Conservation (phyloP, 2,329 filamentous ascomycete genomes). For the Lasiodiplodia citricola region DNA sequence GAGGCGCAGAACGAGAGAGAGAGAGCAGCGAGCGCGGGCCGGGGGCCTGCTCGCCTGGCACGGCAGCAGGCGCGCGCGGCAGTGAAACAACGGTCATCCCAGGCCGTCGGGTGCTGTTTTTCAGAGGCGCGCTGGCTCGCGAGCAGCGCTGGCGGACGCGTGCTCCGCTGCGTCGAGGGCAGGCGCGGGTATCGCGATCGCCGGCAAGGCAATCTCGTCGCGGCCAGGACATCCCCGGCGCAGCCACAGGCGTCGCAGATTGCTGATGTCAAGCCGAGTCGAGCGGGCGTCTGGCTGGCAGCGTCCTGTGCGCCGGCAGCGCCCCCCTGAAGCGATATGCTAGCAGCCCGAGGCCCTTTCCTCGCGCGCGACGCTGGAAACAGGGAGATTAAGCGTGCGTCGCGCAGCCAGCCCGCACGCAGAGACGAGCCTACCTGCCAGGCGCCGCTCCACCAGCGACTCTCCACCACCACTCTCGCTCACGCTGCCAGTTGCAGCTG, state of each 20-base stretch:
- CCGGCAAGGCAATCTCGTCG: slow-evolving; percentile 23
- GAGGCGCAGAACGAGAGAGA: not conserved
- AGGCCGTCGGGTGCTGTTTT: slow-evolving; percentile 17
- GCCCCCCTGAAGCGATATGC: slow-evolving; percentile 23
- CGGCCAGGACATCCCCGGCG: slow-evolving; percentile 21
- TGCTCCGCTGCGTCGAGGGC: not conserved
- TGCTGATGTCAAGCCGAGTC: slow-evolving; percentile 24
- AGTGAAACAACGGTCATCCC: slow-evolving; percentile 20
- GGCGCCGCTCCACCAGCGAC: slow-evolving; percentile 7
- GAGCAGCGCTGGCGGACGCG: not conserved
- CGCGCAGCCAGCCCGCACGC: slow-evolving; percentile 18
- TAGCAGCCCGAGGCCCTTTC: slow-evolving; percentile 14
- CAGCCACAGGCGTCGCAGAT: slow-evolving; percentile 25
- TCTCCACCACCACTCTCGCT: slow-evolving; percentile 21
- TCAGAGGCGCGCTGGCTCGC: not conserved
- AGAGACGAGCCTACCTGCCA: slow-evolving; percentile 19
- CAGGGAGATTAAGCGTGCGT: slow-evolving; percentile 19
- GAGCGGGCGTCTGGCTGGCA: slow-evolving; percentile 18
- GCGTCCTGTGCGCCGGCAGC: slow-evolving; percentile 15
- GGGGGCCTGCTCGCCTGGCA: slow-evolving; percentile 10
- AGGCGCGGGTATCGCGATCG: slow-evolving; percentile 21
- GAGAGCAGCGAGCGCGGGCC: not conserved
- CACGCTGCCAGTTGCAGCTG: slow-evolving; percentile 19
- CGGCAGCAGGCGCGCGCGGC: slow-evolving; percentile 20
- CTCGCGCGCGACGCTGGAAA: slow-evolving; percentile 23